Percentiles rank a stretch among this genome's conserved stretches.
phyloP scores from a whole-genome alignment of 352 stramenopile species.

The Pythium brachiatum region DNA sequence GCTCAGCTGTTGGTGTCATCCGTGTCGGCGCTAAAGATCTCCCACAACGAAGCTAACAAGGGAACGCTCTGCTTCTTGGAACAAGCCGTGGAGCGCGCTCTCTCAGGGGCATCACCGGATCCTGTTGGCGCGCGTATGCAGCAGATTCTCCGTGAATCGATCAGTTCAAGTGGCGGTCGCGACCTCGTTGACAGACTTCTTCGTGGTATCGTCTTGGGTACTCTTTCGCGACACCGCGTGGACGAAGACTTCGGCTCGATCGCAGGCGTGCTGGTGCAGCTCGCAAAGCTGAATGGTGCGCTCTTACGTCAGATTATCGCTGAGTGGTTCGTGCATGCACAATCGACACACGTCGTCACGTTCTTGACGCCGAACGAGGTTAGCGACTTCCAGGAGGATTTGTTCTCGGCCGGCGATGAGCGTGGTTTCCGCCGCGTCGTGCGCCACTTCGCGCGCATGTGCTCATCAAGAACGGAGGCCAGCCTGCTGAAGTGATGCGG shows the following conservation, averaged over 20 bases:
- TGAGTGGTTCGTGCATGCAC: constrained; percentile 64
- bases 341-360: constrained; percentile 38
- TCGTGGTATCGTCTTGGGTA: constrained; percentile 58
- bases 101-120: constrained; percentile 22
- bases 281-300: constrained; percentile 63
- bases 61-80: constrained; percentile 93
- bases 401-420: constrained; percentile 64
- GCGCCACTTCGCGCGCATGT: constrained; percentile 83
- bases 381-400: constrained; percentile 55
- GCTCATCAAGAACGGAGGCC: constrained; percentile 62
- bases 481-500: constrained; percentile 29
- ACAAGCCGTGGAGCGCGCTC: constrained; percentile 30
- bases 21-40: constrained; percentile 83
- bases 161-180: constrained; percentile 23
- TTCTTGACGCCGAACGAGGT: constrained; percentile 65
- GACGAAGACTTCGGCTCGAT: constrained; percentile 82
- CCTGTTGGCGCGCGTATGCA: constrained; percentile 21
- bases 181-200: constrained; percentile 65
- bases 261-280: constrained; percentile 63
- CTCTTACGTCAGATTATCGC: constrained; percentile 54
- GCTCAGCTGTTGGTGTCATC: constrained; percentile 82
- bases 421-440: constrained; percentile 69
- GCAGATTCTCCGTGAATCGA: constrained; percentile 26
- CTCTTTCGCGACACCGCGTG: constrained; percentile 55
- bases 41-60: constrained; percentile 94